Evolutionary conservation across 139 green algal species (phyloP).

Genomic region (Picochlorum sp.): DNA sequence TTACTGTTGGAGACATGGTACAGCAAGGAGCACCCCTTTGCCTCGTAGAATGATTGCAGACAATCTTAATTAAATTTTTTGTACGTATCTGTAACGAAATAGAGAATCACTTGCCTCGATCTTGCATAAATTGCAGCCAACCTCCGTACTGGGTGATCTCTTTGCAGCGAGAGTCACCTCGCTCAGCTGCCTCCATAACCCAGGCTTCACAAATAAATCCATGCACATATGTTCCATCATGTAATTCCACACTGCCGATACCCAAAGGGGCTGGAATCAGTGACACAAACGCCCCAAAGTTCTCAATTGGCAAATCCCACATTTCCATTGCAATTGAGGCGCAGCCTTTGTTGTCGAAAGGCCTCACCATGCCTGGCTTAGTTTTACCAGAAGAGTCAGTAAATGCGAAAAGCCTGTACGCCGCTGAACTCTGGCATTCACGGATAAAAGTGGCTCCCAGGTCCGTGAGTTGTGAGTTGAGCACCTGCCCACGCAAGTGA

Average conservation of each 20-base stretch:
- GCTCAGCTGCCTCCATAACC: conserved; percentile 10
- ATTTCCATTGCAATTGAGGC: conserved; percentile 47
- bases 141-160: conserved; percentile 11
- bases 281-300: conserved; percentile 37
- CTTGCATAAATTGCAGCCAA: conserved; percentile 5
- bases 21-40: conserved; percentile 21
- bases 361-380: conserved; percentile 28
- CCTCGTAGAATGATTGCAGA: conserved; percentile 7
- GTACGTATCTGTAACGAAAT: too few relatives aligned
- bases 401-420: conserved; percentile 26
- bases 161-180: background rate
- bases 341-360: conserved; percentile 6
- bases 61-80: conserved; percentile 5
- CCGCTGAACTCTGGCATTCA: conserved; percentile 33
- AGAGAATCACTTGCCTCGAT: background rate
- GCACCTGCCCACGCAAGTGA: conserved; percentile 43
- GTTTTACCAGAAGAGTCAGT: conserved; percentile 22
- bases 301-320: conserved; percentile 54
- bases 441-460: conserved; percentile 39
- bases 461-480: conserved; percentile 52
- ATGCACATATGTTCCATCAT: conserved; percentile 50
- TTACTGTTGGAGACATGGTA: conserved; percentile 20
- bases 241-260: conserved; percentile 56
- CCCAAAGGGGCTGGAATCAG: conserved; percentile 40
- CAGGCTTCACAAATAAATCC: conserved; percentile 60